Conservation (phyloP, 768 basidiomycete genomes). For the Obba rivulosa region DNA sequence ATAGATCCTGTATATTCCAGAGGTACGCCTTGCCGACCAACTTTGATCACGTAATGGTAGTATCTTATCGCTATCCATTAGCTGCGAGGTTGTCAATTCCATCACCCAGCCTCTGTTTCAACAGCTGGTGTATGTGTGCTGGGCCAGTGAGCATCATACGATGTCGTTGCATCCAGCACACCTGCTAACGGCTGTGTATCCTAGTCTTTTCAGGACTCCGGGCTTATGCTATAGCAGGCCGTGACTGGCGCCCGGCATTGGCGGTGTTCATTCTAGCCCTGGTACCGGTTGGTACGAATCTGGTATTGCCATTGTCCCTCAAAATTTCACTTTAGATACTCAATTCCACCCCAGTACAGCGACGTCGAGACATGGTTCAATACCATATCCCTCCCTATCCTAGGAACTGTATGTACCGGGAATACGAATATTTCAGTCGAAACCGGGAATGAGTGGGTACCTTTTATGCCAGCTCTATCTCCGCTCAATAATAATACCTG, state of each 20-base stretch:
- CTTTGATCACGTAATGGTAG: too few species aligned
- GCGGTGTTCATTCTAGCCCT: conserved; percentile 1
- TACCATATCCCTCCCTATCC: neutral
- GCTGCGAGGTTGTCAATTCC: conserved; percentile 2
- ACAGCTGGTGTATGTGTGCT: neutral
- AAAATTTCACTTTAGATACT: neutral
- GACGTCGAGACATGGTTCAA: neutral
- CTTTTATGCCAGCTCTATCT: too few species aligned
- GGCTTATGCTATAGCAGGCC: conserved; percentile 6
- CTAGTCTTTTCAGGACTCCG: conserved; percentile 9
- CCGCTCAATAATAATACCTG: too few species aligned
- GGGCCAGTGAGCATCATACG: neutral
- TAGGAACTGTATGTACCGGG: neutral
- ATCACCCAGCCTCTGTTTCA: neutral
- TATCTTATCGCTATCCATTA: neutral
- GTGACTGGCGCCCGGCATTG: neutral
- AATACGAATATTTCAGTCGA: too few species aligned
- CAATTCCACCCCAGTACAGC: neutral
- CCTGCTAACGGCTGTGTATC: too few species aligned
- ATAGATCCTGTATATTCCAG: neutral
- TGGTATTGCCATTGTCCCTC: neutral
- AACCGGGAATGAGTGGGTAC: too few species aligned
- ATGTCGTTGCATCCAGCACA: neutral
- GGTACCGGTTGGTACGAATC: conserved; percentile 1
- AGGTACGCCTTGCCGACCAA: neutral